Evolutionary conservation across 2,329 filamentous ascomycete species (phyloP).

Genomic region (Fusarium sulawesiense): DNA sequence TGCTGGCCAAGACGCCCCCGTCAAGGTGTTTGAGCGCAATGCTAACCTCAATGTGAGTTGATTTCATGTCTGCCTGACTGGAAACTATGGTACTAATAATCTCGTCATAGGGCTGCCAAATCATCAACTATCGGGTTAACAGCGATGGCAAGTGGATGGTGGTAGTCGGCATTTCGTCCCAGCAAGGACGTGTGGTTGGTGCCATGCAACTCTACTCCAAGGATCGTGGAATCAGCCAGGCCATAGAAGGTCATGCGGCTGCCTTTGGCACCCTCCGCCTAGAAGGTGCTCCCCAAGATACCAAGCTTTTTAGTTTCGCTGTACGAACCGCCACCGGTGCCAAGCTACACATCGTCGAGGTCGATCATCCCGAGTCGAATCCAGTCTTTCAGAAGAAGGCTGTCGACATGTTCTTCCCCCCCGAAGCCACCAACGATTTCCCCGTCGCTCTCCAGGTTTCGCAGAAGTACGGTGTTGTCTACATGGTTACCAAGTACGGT

Average conservation of each 20-base stretch:
- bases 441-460: constrained; percentile 98
- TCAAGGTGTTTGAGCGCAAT: constrained; percentile 96
- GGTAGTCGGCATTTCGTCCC: constrained; percentile 93
- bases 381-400: constrained; percentile 94
- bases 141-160: constrained; percentile 98
- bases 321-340: constrained; percentile 89
- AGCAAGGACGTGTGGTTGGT: constrained; percentile 92
- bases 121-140: constrained; percentile 99
- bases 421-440: constrained; percentile 96
- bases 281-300: constrained; percentile 88
- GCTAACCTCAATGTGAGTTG: constrained; percentile 82
- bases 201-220: constrained; percentile 98
- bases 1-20: constrained; percentile 77
- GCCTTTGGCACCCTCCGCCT: constrained; percentile 90
- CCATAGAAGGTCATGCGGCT: constrained; percentile 96
- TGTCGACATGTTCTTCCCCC: constrained; percentile 97
- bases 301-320: constrained; percentile 96
- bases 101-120: constrained; percentile 83
- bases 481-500: constrained; percentile 97
- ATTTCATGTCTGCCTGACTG: not conserved
- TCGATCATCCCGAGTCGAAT: constrained; percentile 91
- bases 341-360: constrained; percentile 97
- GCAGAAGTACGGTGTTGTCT: constrained; percentile 94
- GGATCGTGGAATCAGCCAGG: constrained; percentile 95
- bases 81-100: constrained; percentile 29